Evolutionary conservation across 192 early-diverging fungal genomes (phyloP).

Genomic region (Coemansia asiatica): DNA sequence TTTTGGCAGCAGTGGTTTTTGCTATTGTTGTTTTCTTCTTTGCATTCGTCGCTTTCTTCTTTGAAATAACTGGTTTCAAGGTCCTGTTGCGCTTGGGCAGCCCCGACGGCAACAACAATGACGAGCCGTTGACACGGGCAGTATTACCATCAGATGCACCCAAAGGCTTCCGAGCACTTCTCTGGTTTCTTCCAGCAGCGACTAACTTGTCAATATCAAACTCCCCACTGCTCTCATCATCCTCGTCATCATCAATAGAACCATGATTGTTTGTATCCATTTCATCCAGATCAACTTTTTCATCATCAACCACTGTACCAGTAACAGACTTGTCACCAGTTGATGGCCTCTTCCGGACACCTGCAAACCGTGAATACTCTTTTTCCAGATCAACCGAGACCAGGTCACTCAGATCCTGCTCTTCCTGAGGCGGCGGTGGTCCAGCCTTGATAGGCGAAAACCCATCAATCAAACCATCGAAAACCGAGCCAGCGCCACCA

Average conservation of each 20-base stretch:
- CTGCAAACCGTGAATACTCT: background rate
- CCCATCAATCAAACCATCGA: constrained; percentile 35
- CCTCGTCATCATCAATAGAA: background rate
- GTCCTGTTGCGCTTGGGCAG: constrained; percentile 7
- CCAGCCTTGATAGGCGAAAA: constrained; percentile 38
- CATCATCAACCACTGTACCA: background rate
- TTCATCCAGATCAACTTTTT: background rate
- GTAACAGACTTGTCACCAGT: too few relatives aligned
- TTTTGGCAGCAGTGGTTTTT: constrained; percentile 1
- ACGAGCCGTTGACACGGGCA: too few relatives aligned
- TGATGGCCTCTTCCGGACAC: too few relatives aligned
- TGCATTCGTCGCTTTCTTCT: background rate
- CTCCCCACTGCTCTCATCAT: background rate
- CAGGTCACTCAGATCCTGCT: constrained; percentile 1
- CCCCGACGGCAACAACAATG: too few relatives aligned
- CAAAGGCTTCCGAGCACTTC: background rate
- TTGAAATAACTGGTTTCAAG: background rate
- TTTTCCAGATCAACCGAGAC: constrained; percentile 2
- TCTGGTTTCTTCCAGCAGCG: background rate
- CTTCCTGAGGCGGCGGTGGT: constrained; percentile 14
- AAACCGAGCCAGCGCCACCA: constrained; percentile 9
- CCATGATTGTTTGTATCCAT: background rate
- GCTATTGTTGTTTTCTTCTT: background rate
- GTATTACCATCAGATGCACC: background rate
- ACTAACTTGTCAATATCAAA: constrained; percentile 10